Percentiles rank a stretch among this genome's conserved stretches.
These are phyloP conservation scores for Allium cepa DNA, from an alignment of 106 monocot genomes.

Conservation along the genomic window DNA sequence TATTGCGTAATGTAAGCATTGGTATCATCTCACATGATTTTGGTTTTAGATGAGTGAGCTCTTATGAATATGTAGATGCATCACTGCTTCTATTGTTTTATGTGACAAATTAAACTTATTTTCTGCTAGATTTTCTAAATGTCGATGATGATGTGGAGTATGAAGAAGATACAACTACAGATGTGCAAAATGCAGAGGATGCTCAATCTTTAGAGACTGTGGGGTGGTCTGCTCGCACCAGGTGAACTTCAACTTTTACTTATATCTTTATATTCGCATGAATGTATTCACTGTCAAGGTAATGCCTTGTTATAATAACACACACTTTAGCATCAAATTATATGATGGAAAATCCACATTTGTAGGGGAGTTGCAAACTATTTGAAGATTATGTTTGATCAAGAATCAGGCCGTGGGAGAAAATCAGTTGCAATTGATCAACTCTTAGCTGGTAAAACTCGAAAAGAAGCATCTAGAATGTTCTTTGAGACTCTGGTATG, in stretches of 20 bases:
- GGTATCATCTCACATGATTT: too few relatives aligned
- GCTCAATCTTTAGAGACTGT: slow-evolving; percentile 62
- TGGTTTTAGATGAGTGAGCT: too few relatives aligned
- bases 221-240: slow-evolving; percentile 94
- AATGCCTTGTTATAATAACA: too few relatives aligned
- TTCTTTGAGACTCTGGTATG: slow-evolving; percentile 99
- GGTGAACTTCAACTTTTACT: slow-evolving; percentile 16
- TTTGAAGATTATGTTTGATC: slow-evolving; percentile 72
- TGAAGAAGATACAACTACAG: slow-evolving; percentile 47
- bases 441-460: slow-evolving; percentile 82
- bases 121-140: slow-evolving; percentile 61
- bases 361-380: slow-evolving; percentile 88
- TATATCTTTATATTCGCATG: too few relatives aligned
- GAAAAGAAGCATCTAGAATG: slow-evolving; percentile 99
- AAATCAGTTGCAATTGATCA: slow-evolving; percentile 58
- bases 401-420: slow-evolving; percentile 65
- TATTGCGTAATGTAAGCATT: too few relatives aligned
- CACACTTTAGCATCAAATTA: too few relatives aligned
- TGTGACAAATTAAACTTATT: not conserved
- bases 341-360: not conserved
- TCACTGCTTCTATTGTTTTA: too few relatives aligned
- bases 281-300: too few relatives aligned
- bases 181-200: slow-evolving; percentile 55
- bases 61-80: too few relatives aligned
- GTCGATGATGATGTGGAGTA: slow-evolving; percentile 74